These are phyloP conservation scores for Uronychia setigera DNA, from an alignment of 73 alveolate genomes.

Conservation along the genomic window DNA sequence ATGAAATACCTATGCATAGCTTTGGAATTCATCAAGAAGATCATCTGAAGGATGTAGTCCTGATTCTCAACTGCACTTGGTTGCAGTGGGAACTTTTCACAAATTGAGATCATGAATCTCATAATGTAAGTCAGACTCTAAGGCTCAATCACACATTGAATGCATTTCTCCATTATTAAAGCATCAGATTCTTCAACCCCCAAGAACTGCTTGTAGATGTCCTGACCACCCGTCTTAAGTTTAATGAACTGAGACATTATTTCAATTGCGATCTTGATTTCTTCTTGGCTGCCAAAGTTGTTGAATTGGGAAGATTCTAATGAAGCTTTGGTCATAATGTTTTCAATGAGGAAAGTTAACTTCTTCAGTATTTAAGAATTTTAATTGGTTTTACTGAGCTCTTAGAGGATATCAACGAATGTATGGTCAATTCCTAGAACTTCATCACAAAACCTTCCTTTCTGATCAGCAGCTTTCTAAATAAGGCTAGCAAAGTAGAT, in stretches of 20 bases:
- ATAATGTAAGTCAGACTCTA: background rate
- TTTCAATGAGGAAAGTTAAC: too few species aligned
- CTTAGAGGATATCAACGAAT: too few species aligned
- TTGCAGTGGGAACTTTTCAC: background rate
- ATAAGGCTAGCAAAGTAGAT: background rate
- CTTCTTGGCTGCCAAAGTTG: too few species aligned
- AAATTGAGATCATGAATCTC: background rate
- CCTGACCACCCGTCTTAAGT: background rate
- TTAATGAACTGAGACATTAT: background rate
- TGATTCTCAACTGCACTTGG: background rate
- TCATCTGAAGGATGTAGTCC: background rate
- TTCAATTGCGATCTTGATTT: background rate
- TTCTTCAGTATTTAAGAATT: too few species aligned
- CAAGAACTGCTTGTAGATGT: background rate
- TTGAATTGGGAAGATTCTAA: too few species aligned
- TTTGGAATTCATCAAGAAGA: background rate
- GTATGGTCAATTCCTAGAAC: background rate
- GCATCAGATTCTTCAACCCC: background rate
- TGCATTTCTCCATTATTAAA: background rate
- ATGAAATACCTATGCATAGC: background rate
- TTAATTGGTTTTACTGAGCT: too few species aligned
- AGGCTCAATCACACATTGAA: background rate
- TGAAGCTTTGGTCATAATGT: too few species aligned
- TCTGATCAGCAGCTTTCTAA: background rate
- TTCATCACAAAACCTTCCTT: background rate